phyloP scores from a whole-genome alignment of 352 stramenopile species.

The Phytophthora lateralis region DNA sequence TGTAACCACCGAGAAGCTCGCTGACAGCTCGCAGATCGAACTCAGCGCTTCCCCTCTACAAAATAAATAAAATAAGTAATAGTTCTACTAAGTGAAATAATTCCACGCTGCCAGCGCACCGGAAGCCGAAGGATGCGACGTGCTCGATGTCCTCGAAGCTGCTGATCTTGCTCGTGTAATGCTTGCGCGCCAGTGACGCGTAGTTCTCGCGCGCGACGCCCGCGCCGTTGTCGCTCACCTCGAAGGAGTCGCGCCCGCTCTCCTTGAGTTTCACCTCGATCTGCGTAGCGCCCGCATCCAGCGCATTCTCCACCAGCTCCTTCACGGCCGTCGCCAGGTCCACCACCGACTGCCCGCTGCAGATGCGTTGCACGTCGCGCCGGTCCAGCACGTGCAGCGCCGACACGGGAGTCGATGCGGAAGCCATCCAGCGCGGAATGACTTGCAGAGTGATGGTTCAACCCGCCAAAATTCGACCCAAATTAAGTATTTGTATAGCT shows the following conservation, averaged over 20 bases:
- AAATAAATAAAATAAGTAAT: conserved; percentile 1
- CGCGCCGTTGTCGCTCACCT: conserved; percentile 96
- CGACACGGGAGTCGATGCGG: neutral
- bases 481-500: neutral
- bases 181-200: conserved; percentile 85
- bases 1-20: conserved; percentile 89
- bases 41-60: conserved; percentile 94
- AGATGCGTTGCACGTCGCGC: conserved; percentile 70
- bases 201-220: conserved; percentile 88
- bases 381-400: conserved; percentile 48
- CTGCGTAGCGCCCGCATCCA: conserved; percentile 69
- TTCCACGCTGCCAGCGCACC: conserved; percentile 35
- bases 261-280: conserved; percentile 93
- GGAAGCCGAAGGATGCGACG: conserved; percentile 93
- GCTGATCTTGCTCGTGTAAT: conserved; percentile 97
- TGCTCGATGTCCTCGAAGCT: conserved; percentile 94
- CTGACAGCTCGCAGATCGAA: conserved; percentile 92
- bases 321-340: conserved; percentile 96
- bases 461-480: neutral
- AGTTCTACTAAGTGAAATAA: conserved; percentile 5
- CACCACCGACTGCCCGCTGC: conserved; percentile 94
- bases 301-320: conserved; percentile 96
- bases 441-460: conserved; percentile 17
- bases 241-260: conserved; percentile 91
- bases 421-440: conserved; percentile 14